phyloP scores from a whole-genome alignment of 75 land plant genomes.

The Pseudotsuga menziesii region DNA sequence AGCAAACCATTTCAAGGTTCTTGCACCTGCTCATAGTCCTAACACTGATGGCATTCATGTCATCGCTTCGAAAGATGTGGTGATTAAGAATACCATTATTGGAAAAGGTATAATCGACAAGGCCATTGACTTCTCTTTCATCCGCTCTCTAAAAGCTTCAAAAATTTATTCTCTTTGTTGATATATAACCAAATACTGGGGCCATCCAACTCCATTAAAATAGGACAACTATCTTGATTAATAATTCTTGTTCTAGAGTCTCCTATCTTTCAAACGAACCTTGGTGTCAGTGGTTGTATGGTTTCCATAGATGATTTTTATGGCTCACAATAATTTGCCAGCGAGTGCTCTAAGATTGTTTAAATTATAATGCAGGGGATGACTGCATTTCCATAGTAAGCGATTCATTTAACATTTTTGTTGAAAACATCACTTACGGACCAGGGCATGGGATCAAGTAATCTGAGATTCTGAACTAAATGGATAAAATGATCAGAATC shows the following conservation, averaged over 20 bases:
- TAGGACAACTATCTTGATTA: background rate
- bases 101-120: constrained; percentile 37
- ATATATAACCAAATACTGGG: background rate
- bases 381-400: constrained; percentile 50
- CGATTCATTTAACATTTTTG: constrained; percentile 23
- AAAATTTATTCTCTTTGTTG: background rate
- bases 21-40: constrained; percentile 74
- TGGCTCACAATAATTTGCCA: background rate
- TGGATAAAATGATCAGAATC: no score
- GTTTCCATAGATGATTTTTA: background rate
- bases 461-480: no score
- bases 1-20: constrained; percentile 39
- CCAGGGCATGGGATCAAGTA: constrained; percentile 59
- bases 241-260: background rate
- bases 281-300: background rate
- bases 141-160: background rate
- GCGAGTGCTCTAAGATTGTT: no score
- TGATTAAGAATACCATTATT: constrained; percentile 35
- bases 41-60: constrained; percentile 93
- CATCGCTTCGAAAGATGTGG: constrained; percentile 41
- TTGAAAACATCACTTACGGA: constrained; percentile 37
- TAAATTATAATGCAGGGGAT: constrained; percentile 32
- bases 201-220: background rate
- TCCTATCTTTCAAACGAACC: background rate
- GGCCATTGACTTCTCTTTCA: background rate